Evolutionary conservation across 2,329 filamentous ascomycete genomes (phyloP).

Genomic region (Ascochyta clinopodiicola): DNA sequence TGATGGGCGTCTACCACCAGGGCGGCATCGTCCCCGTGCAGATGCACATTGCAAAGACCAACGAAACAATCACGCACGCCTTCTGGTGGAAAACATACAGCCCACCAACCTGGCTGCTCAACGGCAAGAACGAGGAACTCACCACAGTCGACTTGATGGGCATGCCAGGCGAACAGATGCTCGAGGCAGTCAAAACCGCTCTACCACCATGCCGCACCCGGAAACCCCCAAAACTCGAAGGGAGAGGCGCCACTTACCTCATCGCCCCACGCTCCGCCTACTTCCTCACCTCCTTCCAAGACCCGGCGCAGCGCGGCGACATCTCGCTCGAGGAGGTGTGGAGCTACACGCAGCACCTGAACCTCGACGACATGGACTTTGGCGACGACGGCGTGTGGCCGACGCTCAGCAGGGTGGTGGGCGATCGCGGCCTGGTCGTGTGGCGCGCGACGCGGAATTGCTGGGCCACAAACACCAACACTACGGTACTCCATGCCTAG

Average conservation of each 20-base stretch:
- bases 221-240: conserved; percentile 50
- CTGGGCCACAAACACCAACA: conserved; percentile 20
- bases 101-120: conserved; percentile 79
- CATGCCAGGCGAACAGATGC: conserved; percentile 65
- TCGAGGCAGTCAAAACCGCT: conserved; percentile 64
- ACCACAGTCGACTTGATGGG: conserved; percentile 77
- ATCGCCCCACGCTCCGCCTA: conserved; percentile 75
- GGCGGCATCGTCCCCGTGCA: conserved; percentile 79
- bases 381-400: conserved; percentile 76
- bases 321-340: conserved; percentile 74
- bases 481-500: not conserved
- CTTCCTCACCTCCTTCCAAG: conserved; percentile 66
- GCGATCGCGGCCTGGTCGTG: conserved; percentile 54
- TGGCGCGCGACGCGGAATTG: conserved; percentile 53
- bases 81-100: conserved; percentile 90
- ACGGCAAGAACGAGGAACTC: conserved; percentile 76
- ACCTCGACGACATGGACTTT: conserved; percentile 82
- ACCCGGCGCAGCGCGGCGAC: conserved; percentile 42
- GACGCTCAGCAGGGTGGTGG: conserved; percentile 71
- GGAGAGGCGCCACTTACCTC: conserved; percentile 64
- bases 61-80: conserved; percentile 68
- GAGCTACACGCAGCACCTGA: conserved; percentile 71
- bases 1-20: conserved; percentile 86
- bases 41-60: conserved; percentile 73
- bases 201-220: conserved; percentile 56